These are phyloP conservation scores for Penicillium thymicola DNA, from an alignment of 2,329 filamentous ascomycete genomes.

Conservation along the genomic window DNA sequence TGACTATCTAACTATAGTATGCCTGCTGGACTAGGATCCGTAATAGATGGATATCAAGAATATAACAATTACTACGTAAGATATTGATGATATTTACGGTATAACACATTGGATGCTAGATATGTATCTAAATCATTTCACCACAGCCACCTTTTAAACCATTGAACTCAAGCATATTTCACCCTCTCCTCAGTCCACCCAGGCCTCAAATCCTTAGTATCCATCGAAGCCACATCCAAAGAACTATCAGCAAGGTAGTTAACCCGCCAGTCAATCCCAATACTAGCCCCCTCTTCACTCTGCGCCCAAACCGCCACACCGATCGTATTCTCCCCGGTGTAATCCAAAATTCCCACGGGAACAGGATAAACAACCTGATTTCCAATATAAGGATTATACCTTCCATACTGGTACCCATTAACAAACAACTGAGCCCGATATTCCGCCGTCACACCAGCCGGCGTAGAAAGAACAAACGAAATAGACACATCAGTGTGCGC, in stretches of 20 bases:
- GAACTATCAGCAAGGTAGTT: constrained; percentile 54
- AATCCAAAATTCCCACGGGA: constrained; percentile 57
- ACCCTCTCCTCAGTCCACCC: constrained; percentile 45
- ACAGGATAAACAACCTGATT: constrained; percentile 61
- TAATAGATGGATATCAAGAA: neutral
- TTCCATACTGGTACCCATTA: constrained; percentile 64
- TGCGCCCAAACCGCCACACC: constrained; percentile 60
- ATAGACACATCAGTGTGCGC: constrained; percentile 54
- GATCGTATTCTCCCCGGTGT: constrained; percentile 57
- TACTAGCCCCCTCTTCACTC: constrained; percentile 49
- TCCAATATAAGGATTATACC: constrained; percentile 59
- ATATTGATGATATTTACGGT: neutral
- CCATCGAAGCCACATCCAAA: constrained; percentile 49
- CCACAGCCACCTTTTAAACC: too few relatives aligned
- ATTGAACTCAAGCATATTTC: constrained; percentile 32
- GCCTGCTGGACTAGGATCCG: neutral
- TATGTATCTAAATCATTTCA: neutral
- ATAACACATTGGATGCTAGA: neutral
- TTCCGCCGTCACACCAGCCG: constrained; percentile 35
- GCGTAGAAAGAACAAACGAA: constrained; percentile 52
- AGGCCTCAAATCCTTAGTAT: constrained; percentile 50
- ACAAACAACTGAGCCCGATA: constrained; percentile 58
- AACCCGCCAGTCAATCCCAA: constrained; percentile 52
- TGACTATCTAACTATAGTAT: neutral
- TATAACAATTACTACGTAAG: neutral